A percentile compares a stretch with the other conserved stretches of the same genome.
Evolutionary conservation across 2,329 filamentous ascomycete species (phyloP).

Genomic region (Trichoderma cornu-damae): DNA sequence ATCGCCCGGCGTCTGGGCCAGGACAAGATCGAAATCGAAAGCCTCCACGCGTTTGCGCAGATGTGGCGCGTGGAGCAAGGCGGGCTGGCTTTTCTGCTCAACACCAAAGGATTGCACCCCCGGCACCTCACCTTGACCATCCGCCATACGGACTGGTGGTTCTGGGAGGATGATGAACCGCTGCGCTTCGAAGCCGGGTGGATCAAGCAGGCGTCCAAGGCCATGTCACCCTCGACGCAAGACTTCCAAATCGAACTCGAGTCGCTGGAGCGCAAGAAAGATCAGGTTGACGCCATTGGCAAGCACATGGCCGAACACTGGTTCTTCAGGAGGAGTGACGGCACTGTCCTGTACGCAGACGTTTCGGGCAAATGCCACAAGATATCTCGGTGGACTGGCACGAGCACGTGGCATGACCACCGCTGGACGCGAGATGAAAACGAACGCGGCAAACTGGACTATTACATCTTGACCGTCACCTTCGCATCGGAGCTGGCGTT

Average conservation of each 20-base stretch:
- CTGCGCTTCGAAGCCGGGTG: conserved; percentile 36
- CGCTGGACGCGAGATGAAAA: conserved; percentile 42
- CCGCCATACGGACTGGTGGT: conserved; percentile 47
- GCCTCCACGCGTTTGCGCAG: conserved; percentile 40
- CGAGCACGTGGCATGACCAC: conserved; percentile 36
- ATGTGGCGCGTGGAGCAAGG: conserved; percentile 36
- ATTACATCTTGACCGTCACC: conserved; percentile 39
- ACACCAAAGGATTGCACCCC: conserved; percentile 30
- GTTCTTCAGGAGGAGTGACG: conserved; percentile 34
- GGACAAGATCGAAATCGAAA: conserved; percentile 27
- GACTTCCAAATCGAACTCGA: conserved; percentile 45
- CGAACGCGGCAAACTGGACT: conserved; percentile 36
- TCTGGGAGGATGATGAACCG: conserved; percentile 36
- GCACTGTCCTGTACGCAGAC: conserved; percentile 29
- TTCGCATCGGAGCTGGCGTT: conserved; percentile 29
- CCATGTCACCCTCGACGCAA: conserved; percentile 32
- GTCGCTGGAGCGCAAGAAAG: conserved; percentile 41
- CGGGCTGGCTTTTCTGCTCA: conserved; percentile 26
- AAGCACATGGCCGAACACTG: conserved; percentile 32
- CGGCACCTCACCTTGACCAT: conserved; percentile 41
- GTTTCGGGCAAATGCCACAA: conserved; percentile 23
- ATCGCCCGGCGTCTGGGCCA: conserved; percentile 22
- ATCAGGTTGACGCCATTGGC: conserved; percentile 42
- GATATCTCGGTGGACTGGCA: conserved; percentile 41
- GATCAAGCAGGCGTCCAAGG: conserved; percentile 27